Conservation (phyloP, 2,329 filamentous ascomycete genomes). For the Xylaria sp. region DNA sequence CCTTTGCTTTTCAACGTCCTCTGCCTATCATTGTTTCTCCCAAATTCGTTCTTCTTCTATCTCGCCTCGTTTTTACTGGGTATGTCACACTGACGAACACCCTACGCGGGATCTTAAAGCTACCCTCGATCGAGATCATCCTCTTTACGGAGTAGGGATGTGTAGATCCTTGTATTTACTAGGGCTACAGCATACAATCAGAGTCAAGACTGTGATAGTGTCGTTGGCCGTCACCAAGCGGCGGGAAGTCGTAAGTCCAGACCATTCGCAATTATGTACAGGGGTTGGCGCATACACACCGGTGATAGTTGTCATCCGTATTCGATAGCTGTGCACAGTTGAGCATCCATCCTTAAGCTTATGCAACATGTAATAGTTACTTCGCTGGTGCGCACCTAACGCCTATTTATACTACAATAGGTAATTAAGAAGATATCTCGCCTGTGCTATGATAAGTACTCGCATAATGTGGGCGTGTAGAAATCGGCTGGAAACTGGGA, state of each 20-base stretch:
- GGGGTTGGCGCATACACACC: constrained; percentile 32
- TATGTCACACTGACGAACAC: not conserved
- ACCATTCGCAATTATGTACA: constrained; percentile 24
- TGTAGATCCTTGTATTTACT: not conserved
- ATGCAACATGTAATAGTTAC: constrained; percentile 26
- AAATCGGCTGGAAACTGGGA: constrained; percentile 4
- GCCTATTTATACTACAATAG: constrained; percentile 20
- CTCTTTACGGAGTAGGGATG: not conserved
- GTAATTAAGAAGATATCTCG: constrained; percentile 14
- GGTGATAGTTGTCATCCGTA: constrained; percentile 18
- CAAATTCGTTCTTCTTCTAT: not conserved
- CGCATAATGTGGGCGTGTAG: constrained; percentile 9
- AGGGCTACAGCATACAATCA: not conserved
- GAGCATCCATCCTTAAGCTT: constrained; percentile 18
- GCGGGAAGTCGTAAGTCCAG: constrained; percentile 13
- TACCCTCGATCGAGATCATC: not conserved
- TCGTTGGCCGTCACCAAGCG: not conserved
- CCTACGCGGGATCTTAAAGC: not conserved
- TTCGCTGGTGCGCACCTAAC: constrained; percentile 13
- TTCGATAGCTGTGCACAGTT: constrained; percentile 27
- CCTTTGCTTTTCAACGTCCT: not conserved
- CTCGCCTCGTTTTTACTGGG: not conserved
- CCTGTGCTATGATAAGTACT: constrained; percentile 23
- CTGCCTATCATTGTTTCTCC: not conserved
- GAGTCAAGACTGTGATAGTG: not conserved